Evolutionary conservation across 2,329 filamentous ascomycete species (phyloP), one percentile per base, ranked within the genome.

Genomic region (Exophiala xenobiotica): DNA sequence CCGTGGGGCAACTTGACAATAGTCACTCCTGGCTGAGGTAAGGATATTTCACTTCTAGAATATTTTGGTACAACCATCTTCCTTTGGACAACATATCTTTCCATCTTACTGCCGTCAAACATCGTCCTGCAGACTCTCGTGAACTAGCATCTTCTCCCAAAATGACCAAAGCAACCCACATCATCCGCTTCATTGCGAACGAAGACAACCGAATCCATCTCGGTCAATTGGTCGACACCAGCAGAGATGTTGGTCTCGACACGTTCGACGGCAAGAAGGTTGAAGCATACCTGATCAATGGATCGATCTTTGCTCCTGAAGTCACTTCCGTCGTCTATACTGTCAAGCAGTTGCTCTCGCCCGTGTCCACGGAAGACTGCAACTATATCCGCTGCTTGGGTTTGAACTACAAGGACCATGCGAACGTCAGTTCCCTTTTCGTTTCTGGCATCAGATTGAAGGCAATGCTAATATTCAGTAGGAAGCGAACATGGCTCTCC

Each of bases 371-470:
- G 31, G 58, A 58, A 38, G 58, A 60, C 22, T 58, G 52, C 42
- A 60, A 60, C 44, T 60, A 58, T 29, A 72, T 76, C 40, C 70
- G 73, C n/a, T 76, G 73, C 59, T 59, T 76, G 41, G 73, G 74
- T 6, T 66, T 76, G 50, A 77, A 76, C 65, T 74, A 74, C 58
- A 62, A 57, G 39, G 67, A 74, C 56, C 71, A 73, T 49, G 70
- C 69, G 5, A 47, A 49, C 12, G 58, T 60, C 18, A 31, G 53
- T 44, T 12, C 22, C 12, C n/a, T 26, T 6, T 26, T 26, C 23
- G 20, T 20, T 5, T 6, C n/a, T 19, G 23, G 9, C 38, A 12
- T 5, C 14, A 5, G 7, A 33, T 4, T 6, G 16, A 29, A 14
- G n/a, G n/a, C 26, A 27, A n/a, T 20, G 16, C 24, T 38, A 9